Conservation (phyloP, 768 basidiomycete genomes). For the Hydnum rufescens region DNA sequence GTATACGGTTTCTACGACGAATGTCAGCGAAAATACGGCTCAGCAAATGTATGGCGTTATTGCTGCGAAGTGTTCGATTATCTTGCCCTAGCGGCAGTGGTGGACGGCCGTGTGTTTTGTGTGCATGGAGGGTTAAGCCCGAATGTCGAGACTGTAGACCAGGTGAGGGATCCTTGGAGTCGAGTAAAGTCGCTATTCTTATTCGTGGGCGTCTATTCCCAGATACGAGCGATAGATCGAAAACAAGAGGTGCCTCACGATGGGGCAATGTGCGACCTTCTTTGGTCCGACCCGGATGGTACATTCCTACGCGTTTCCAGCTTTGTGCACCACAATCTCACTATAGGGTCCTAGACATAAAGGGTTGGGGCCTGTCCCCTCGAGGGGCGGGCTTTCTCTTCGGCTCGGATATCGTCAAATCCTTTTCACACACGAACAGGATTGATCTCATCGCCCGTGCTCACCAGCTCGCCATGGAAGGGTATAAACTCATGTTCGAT, state of each 20-base stretch:
- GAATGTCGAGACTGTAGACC: constrained; percentile 67
- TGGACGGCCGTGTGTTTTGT: constrained; percentile 94
- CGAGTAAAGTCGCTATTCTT: neutral
- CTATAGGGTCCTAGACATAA: constrained; percentile 39
- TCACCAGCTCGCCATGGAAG: constrained; percentile 96
- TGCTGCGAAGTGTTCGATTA: constrained; percentile 99
- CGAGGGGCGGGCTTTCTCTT: constrained; percentile 93
- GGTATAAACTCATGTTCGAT: constrained; percentile 95
- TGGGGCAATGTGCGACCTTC: constrained; percentile 92
- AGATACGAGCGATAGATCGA: constrained; percentile 86
- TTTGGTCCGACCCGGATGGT: constrained; percentile 99
- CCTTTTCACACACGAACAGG: constrained; percentile 76
- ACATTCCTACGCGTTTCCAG: constrained; percentile 13
- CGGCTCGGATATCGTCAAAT: constrained; percentile 76
- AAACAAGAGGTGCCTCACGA: constrained; percentile 98
- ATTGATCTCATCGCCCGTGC: constrained; percentile 92
- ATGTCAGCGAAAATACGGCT: constrained; percentile 89
- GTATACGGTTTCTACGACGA: constrained; percentile 93
- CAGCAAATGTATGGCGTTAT: constrained; percentile 89
- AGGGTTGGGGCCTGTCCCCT: constrained; percentile 93
- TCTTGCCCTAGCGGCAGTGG: constrained; percentile 80
- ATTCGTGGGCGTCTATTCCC: neutral
- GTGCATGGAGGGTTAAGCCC: constrained; percentile 95
- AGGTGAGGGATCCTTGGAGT: constrained; percentile 33
- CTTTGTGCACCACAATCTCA: neutral